Evolutionary conservation across 768 basidiomycete genomes (phyloP), one percentile per base, ranked within the genome.

Genomic region (Pulveroboletus sp.): DNA sequence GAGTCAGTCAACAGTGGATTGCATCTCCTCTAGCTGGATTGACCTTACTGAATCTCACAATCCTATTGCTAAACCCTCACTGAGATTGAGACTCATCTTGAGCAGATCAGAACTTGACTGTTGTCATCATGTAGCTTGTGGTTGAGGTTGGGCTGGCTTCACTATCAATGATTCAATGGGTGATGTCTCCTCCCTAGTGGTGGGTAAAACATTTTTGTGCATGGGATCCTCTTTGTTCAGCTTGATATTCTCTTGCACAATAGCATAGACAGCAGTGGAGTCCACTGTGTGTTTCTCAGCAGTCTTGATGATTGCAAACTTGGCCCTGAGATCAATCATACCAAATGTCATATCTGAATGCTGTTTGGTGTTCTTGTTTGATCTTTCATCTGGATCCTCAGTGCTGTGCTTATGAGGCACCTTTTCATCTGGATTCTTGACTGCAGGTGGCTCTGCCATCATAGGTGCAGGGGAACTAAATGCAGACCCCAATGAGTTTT

Each of bases 1-100:
- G 25, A 88, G 71, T 37, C 83, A 70, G 60, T 88, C 85, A 25
- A 88, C 72, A 6, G 85, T 85, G 51, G 82, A 84, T 51, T 80
- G 79, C 78, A 86, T 85, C 40, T 86, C 85, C 53, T 79, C 76
- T 21, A 84, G 80, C 55, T 81, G 77, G 23, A 81, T 73, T 40
- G 76, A 73, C 7, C 75, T 73, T 60, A 77, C 63, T 12, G 73
- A 76, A 69, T 73, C 56, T 55, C 70, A 59, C 36, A 64, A 39
- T 43, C 56, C 52, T 32, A 59, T 46, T 25, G 64, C 51, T 24
- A 60, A 46, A 17, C 61, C 45, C 16, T 57, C 61, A n/a, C 56
- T 56, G 4, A 61, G 40, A 23, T 64, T 59, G 16, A 66, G 47
- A 33, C 56, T 68, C 10, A 55, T 47, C 36, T 65, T 60, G 11